Conservation (phyloP, 495 filamentous ascomycete genomes). For the Aspergillus coremiiformis region DNA sequence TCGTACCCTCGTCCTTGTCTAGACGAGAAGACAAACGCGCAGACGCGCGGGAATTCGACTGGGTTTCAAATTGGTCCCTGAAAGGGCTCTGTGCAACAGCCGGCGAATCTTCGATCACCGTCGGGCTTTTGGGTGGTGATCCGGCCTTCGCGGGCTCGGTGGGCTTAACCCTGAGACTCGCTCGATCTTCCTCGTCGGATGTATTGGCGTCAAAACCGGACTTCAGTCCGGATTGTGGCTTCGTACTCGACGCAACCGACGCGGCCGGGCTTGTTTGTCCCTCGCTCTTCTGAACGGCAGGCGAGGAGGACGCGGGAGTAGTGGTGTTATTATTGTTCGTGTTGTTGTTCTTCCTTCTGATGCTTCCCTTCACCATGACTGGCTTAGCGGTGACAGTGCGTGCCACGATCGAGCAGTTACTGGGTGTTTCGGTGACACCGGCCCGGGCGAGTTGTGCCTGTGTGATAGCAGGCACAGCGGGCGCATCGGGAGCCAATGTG, state of each 20-base stretch:
- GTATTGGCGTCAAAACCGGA: slow-evolving; percentile 35
- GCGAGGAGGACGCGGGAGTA: background rate
- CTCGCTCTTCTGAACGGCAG: slow-evolving; percentile 18
- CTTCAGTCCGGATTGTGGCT: slow-evolving; percentile 15
- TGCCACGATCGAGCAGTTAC: slow-evolving; percentile 39
- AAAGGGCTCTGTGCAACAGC: slow-evolving; percentile 50
- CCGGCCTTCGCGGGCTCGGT: slow-evolving; percentile 4
- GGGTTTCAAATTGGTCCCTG: slow-evolving; percentile 40
- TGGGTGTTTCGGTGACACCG: slow-evolving; percentile 29
- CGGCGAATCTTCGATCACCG: slow-evolving; percentile 45
- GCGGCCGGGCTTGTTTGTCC: slow-evolving; percentile 18
- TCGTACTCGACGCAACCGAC: slow-evolving; percentile 13
- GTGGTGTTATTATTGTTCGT: slow-evolving; percentile 25
- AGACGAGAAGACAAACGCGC: slow-evolving; percentile 14
- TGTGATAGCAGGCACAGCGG: slow-evolving; percentile 49
- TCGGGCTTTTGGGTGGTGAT: slow-evolving; percentile 23
- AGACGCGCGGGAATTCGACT: slow-evolving; percentile 1
- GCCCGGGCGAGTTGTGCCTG: slow-evolving; percentile 38
- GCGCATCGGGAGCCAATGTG: slow-evolving; percentile 36
- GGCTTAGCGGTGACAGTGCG: slow-evolving; percentile 39
- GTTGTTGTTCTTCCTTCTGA: slow-evolving; percentile 28
- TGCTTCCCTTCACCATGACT: slow-evolving; percentile 35
- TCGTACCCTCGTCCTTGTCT: slow-evolving; percentile 14
- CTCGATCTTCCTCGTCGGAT: slow-evolving; percentile 31
- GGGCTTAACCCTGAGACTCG: slow-evolving; percentile 13